phyloP scores from a whole-genome alignment of 2,329 filamentous ascomycete species.

The Exophiala dermatitidis region DNA sequence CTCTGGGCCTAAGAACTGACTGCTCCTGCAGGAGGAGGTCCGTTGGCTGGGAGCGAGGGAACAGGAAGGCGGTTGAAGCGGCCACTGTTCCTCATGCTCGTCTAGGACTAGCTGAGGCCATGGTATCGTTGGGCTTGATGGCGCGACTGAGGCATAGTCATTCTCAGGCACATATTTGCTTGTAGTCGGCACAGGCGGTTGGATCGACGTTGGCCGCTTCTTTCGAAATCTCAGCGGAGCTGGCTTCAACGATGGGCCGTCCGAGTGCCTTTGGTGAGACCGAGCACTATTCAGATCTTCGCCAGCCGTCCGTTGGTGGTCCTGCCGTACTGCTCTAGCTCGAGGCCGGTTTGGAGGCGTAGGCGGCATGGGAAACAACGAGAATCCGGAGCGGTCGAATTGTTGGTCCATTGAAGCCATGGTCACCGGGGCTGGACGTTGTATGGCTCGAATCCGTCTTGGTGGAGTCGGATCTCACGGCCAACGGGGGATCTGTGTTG shows the following conservation, averaged over 20 bases:
- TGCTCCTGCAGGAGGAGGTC: constrained; percentile 3
- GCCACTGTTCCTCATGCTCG: not conserved
- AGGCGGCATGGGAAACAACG: constrained; percentile 16
- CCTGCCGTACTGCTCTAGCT: constrained; percentile 2
- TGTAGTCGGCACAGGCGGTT: not conserved
- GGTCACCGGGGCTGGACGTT: not conserved
- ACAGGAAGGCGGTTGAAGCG: not conserved
- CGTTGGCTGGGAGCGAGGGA: not conserved
- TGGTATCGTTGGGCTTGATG: not conserved
- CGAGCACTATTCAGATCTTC: not conserved
- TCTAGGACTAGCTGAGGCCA: not conserved
- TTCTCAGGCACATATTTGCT: no score
- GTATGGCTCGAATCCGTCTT: not conserved
- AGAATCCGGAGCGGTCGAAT: constrained; percentile 11
- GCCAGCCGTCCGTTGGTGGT: constrained; percentile 1
- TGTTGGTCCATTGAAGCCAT: constrained; percentile 6
- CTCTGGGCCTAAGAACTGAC: constrained; percentile 8
- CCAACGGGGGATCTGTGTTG: constrained; percentile 10
- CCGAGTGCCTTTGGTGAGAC: constrained; percentile 1
- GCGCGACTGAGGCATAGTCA: not conserved
- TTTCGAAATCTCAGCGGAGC: constrained; percentile 14
- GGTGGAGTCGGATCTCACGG: not conserved
- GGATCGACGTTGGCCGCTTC: constrained; percentile 4
- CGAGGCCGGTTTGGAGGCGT: constrained; percentile 12
- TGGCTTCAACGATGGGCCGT: constrained; percentile 2